Percentiles rank a stretch among this genome's conserved stretches.
These are phyloP conservation scores for Dipteronia dyeriana DNA, from an alignment of 345 rosid genomes.

Conservation along the genomic window DNA sequence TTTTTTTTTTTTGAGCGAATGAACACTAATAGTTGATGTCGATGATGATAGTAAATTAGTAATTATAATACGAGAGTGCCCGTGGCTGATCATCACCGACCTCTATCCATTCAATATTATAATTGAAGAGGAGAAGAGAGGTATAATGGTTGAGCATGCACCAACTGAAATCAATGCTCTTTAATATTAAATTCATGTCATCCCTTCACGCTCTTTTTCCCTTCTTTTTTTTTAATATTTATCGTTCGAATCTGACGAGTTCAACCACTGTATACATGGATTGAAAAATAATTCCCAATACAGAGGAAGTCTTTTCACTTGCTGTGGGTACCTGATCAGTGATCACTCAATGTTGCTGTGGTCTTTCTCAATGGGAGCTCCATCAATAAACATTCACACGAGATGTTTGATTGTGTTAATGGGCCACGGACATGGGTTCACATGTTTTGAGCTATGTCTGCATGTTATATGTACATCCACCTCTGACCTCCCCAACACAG, in stretches of 20 bases:
- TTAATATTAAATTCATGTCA: constrained; percentile 24
- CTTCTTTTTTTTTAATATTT: too few relatives aligned
- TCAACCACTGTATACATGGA: too few relatives aligned
- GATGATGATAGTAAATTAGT: too few relatives aligned
- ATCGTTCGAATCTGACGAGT: too few relatives aligned
- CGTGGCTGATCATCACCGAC: neutral
- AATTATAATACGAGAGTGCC: constrained; percentile 25
- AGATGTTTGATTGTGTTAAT: constrained; percentile 19
- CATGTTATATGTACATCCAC: too few relatives aligned
- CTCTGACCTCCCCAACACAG: too few relatives aligned
- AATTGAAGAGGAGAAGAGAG: neutral
- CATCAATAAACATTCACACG: constrained; percentile 17
- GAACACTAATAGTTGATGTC: too few relatives aligned
- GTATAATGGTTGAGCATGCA: constrained; percentile 23
- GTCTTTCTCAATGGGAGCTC: neutral
- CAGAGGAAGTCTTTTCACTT: too few relatives aligned
- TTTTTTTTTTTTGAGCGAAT: too few relatives aligned
- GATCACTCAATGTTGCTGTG: neutral
- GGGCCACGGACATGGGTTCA: constrained; percentile 18
- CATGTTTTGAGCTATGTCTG: constrained; percentile 15
- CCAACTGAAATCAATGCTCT: constrained; percentile 24
- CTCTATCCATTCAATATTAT: constrained; percentile 12
- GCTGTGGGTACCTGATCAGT: too few relatives aligned
- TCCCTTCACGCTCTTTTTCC: constrained; percentile 9
- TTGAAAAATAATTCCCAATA: too few relatives aligned